phyloP scores from a whole-genome alignment of 257 asterid species.

The Euphrasia confusa region DNA sequence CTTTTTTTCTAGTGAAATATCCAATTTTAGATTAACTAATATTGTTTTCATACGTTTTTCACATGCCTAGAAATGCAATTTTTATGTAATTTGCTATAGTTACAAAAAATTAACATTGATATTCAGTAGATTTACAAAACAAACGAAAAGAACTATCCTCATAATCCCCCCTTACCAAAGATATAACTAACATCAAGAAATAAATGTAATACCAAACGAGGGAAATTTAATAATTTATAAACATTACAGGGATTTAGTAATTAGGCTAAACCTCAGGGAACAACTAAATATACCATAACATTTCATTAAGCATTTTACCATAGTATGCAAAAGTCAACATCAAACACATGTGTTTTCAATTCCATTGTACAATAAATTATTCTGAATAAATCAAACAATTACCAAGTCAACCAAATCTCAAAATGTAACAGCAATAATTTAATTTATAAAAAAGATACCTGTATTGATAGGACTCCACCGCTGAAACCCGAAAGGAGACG shows the following conservation, averaged over 20 bases:
- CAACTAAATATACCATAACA: not conserved
- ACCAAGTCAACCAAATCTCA: not conserved
- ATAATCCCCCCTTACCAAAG: too few species aligned
- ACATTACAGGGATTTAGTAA: too few species aligned
- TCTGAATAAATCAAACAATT: not conserved
- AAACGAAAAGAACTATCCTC: too few species aligned
- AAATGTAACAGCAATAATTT: constrained; percentile 11
- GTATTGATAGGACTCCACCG: constrained; percentile 89
- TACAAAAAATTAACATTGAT: not conserved
- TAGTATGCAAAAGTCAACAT: not conserved
- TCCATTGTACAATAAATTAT: not conserved
- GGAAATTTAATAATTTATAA: too few species aligned
- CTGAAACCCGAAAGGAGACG: constrained; percentile 69
- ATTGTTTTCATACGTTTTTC: not conserved
- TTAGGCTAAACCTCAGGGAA: too few species aligned
- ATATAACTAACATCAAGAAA: too few species aligned
- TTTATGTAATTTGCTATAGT: not conserved
- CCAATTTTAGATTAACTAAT: not conserved
- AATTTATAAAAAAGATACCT: constrained; percentile 34
- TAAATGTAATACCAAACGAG: too few species aligned
- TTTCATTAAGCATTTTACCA: not conserved
- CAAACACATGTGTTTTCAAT: not conserved
- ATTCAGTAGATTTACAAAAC: not conserved
- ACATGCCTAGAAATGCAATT: not conserved
- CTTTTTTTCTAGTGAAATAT: not conserved